Conservation (phyloP, 1,139 yeast species). For the Magnusiomyces tetraspermus region DNA sequence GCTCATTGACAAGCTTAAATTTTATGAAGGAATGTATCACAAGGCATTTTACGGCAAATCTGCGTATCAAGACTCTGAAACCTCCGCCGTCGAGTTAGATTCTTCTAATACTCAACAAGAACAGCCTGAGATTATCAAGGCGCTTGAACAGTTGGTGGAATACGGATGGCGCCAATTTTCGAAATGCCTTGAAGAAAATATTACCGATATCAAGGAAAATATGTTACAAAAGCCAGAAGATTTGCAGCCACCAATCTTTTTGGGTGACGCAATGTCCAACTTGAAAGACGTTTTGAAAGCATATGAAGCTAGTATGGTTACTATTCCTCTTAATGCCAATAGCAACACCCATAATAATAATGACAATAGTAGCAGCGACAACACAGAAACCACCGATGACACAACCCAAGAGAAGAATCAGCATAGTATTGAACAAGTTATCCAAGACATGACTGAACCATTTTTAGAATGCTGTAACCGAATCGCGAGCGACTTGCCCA, state of each 20-base stretch:
- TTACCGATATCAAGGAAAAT: slow-evolving; percentile 18
- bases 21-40: slow-evolving; percentile 61
- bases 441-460: slow-evolving; percentile 31
- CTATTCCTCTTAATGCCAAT: slow-evolving; percentile 15
- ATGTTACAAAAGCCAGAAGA: slow-evolving; percentile 18
- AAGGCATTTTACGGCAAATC: slow-evolving; percentile 31
- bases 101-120: slow-evolving; percentile 11
- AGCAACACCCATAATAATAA: too few relatives aligned
- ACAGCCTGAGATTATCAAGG: slow-evolving; percentile 19
- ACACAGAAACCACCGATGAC: slow-evolving; percentile 20
- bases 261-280: slow-evolving; percentile 29
- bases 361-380: not conserved
- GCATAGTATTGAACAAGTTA: slow-evolving; percentile 20
- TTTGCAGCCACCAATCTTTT: slow-evolving; percentile 33
- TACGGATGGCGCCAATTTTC: slow-evolving; percentile 27
- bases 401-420: not conserved
- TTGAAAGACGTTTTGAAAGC: slow-evolving; percentile 29
- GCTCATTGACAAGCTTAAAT: slow-evolving; percentile 51
- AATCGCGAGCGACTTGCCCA: slow-evolving; percentile 23
- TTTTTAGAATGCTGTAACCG: slow-evolving; percentile 30
- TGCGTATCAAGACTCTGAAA: not conserved
- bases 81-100: not conserved
- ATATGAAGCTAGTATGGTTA: slow-evolving; percentile 30
- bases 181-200: slow-evolving; percentile 24
- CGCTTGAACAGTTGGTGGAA: slow-evolving; percentile 24